Conservation (phyloP, 164 flowering plant genomes). For the Tinospora cordifolia region DNA sequence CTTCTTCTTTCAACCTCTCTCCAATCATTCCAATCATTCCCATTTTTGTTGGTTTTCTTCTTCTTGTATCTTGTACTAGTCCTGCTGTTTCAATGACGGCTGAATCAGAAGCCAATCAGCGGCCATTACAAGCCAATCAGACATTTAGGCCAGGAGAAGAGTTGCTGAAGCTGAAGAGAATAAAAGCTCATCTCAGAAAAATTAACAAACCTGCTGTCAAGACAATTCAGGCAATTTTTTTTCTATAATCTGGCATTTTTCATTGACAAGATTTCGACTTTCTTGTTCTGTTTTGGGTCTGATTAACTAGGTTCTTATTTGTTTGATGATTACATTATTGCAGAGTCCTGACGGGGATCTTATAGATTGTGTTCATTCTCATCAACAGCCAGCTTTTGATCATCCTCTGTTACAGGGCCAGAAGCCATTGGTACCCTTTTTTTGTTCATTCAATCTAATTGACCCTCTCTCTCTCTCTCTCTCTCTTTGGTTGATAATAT, state of each 20-base stretch:
- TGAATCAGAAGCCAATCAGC: neutral
- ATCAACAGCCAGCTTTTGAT: conserved; percentile 98
- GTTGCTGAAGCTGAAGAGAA: conserved; percentile 45
- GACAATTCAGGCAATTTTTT: conserved; percentile 64
- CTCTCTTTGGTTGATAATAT: neutral
- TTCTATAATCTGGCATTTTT: conserved; percentile 2
- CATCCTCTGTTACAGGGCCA: conserved; percentile 79
- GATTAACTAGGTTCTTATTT: conserved; percentile 6
- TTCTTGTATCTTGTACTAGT: conserved; percentile 33
- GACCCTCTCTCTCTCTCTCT: neutral
- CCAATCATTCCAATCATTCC: conserved; percentile 50
- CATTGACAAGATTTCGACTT: conserved; percentile 10
- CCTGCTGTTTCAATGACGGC: conserved; percentile 21
- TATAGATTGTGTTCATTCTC: conserved; percentile 80
- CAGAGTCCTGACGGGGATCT: conserved; percentile 98
- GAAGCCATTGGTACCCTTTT: conserved; percentile 58
- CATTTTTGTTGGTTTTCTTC: conserved; percentile 49
- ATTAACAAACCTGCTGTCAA: conserved; percentile 81
- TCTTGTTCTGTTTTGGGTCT: conserved; percentile 4
- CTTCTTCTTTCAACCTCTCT: too few relatives aligned
- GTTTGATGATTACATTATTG: conserved; percentile 3
- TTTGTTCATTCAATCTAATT: neutral
- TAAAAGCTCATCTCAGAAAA: conserved; percentile 53
- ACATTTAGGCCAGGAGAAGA: conserved; percentile 55
- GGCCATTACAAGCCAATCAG: conserved; percentile 26